These are phyloP conservation scores for Penicillium sp. DNA, from an alignment of 2,329 filamentous ascomycete species.

Conservation along the genomic window DNA sequence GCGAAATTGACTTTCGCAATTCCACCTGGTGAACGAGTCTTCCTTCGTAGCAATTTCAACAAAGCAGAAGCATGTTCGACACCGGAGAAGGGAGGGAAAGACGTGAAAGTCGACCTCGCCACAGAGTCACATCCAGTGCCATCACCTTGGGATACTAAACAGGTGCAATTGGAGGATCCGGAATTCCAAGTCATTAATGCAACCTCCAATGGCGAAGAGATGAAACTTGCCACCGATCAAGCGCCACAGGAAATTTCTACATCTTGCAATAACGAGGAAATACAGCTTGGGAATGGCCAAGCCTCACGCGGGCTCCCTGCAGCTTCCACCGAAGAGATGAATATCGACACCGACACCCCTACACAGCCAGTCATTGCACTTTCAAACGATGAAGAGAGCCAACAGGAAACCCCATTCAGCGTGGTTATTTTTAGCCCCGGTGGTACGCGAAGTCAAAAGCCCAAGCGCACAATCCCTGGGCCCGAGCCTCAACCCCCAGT, in stretches of 20 bases:
- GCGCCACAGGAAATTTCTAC: background rate
- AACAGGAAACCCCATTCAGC: slow-evolving; percentile 2
- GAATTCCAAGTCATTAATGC: background rate
- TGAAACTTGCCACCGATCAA: background rate
- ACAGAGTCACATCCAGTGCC: background rate
- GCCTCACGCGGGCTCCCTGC: background rate
- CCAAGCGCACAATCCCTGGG: slow-evolving; percentile 15
- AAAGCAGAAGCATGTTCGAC: background rate
- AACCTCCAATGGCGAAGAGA: background rate
- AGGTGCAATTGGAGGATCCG: background rate
- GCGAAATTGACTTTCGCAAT: slow-evolving; percentile 37
- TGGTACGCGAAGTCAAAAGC: background rate
- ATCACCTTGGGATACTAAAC: background rate
- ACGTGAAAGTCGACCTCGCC: background rate
- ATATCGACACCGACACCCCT: background rate
- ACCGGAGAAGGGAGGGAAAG: background rate
- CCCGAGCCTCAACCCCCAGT: slow-evolving; percentile 14
- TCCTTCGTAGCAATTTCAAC: slow-evolving; percentile 24
- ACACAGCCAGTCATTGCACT: background rate
- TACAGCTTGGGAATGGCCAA: background rate
- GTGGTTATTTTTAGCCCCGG: slow-evolving; percentile 16
- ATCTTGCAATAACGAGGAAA: background rate
- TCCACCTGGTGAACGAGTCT: slow-evolving; percentile 39
- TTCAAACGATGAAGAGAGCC: background rate
- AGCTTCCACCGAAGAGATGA: background rate